Evolutionary conservation across 805 yeast species (phyloP), one percentile per base, ranked within the genome.

Genomic region (Starmerella apis): DNA sequence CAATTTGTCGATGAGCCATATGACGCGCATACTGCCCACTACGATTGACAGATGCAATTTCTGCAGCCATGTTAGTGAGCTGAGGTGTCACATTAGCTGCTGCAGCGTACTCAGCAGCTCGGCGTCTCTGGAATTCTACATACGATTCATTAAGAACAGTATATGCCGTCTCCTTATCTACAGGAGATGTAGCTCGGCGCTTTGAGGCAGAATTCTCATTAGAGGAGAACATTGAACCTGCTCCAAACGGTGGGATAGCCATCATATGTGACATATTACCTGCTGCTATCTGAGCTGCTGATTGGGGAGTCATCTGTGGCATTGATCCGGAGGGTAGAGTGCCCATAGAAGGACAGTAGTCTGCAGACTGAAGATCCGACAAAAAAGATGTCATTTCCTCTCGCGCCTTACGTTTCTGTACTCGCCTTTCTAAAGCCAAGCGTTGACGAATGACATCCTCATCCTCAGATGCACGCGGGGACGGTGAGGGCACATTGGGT

Each of bases 1-100:
- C 52, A 37, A 35, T n/a, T 20, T 35, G 41, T 8, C 48, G 22
- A 23, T 45, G 48, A 3, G 43, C 43, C 48, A 45, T 35, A 14
- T 35, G 31, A 4, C 48, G 33, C 4, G 42, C 48, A 19, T 16
- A 45, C 13, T 23, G 24, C 11, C 48, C 42, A 20, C 32, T 27
- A 14, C 32, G 25, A n/a, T 45, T 45, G 35, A 25, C 42, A 20
- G 24, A 45, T 23, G 41, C 37, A 14, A 25, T 45, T 35, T 24
- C 48, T 39, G 42, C 37, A 35, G 35, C 48, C 48, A 25, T 36
- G 35, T 38, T 38, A 4, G 27, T 38, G 10, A 20, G 43, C 33
- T 27, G 37, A 27, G 24, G 48, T 13, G n/a, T 33, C 13, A 18
- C 48, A 20, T 6, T n/a, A 36, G 13, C 37, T 14, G 19, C 33